Conservation (phyloP, 1,284 basidiomycete species). For the Ceratobasidium sp. region DNA sequence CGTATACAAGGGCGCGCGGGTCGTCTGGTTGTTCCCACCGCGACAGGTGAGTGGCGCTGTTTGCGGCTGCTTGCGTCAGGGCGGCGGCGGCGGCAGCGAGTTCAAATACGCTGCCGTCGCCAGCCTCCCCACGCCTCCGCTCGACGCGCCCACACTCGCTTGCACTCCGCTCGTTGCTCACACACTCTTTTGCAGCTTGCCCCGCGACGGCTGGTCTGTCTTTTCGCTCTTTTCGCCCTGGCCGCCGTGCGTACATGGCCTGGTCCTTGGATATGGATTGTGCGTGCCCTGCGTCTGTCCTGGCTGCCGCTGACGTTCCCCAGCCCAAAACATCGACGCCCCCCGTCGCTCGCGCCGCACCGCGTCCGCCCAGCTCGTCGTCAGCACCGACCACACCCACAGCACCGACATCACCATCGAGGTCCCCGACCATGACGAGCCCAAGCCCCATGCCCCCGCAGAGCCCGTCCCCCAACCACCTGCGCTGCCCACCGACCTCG, state of each 20-base stretch:
- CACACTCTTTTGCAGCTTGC: slow-evolving; percentile 4
- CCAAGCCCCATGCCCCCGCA: slow-evolving; percentile 45
- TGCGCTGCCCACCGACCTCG: slow-evolving; percentile 44
- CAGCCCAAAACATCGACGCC: slow-evolving; percentile 28
- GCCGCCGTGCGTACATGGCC: slow-evolving; percentile 51
- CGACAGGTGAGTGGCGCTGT: slow-evolving; percentile 35
- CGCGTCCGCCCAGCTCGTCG: slow-evolving; percentile 37
- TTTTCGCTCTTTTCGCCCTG: slow-evolving; percentile 50
- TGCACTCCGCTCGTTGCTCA: slow-evolving; percentile 37
- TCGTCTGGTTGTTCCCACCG: not conserved
- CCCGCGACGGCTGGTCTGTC: slow-evolving; percentile 32
- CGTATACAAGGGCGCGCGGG: slow-evolving; percentile 12
- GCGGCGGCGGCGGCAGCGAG: slow-evolving; percentile 13
- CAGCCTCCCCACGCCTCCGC: not conserved
- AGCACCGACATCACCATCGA: slow-evolving; percentile 48
- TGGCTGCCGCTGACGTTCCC: not conserved
- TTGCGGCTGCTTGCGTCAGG: slow-evolving; percentile 25
- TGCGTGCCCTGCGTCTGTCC: slow-evolving; percentile 46
- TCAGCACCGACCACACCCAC: slow-evolving; percentile 42
- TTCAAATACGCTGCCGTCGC: not conserved
- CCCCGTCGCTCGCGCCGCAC: slow-evolving; percentile 42
- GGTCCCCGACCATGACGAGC: slow-evolving; percentile 49
- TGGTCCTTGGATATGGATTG: slow-evolving; percentile 54
- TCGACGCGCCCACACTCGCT: slow-evolving; percentile 38
- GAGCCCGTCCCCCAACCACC: slow-evolving; percentile 46